A percentile compares a stretch with the other conserved stretches of the same genome.
phyloP scores from a whole-genome alignment of 257 asterid genomes.

The Solanum virginianum region DNA sequence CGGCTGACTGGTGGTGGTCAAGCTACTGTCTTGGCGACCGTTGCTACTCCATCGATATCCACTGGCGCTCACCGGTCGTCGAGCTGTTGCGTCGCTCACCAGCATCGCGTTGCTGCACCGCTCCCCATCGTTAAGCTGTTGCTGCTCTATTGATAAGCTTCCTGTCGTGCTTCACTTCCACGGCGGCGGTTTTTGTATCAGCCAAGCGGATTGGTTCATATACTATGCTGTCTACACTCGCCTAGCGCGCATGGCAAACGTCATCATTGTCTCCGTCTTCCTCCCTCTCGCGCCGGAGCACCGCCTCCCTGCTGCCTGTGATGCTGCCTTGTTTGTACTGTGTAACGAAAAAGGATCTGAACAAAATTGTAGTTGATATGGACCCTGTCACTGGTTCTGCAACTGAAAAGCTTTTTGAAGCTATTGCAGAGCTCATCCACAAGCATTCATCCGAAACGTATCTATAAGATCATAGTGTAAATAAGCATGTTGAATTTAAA shows the following conservation, averaged over 20 bases:
- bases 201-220: constrained; percentile 49
- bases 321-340: constrained; percentile 36
- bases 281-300: constrained; percentile 48
- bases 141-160: constrained; percentile 18
- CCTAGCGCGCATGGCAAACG: constrained; percentile 24
- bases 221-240: constrained; percentile 33
- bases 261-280: constrained; percentile 36
- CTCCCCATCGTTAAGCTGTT: too few relatives aligned
- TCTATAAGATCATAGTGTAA: background rate
- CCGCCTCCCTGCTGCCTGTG: constrained; percentile 42
- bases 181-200: constrained; percentile 65
- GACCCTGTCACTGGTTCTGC: constrained; percentile 20
- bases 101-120: too few relatives aligned
- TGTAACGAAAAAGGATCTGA: constrained; percentile 52
- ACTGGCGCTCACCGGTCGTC: too few relatives aligned
- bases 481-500: background rate
- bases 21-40: too few relatives aligned
- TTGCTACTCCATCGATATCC: too few relatives aligned
- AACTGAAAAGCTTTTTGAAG: constrained; percentile 20
- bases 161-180: constrained; percentile 56
- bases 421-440: constrained; percentile 20
- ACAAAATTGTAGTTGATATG: constrained; percentile 39
- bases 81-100: too few relatives aligned
- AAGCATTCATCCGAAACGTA: background rate
- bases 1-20: too few relatives aligned